phyloP scores from a whole-genome alignment of 169 alveolate species.

The Perkinsus marinus region DNA sequence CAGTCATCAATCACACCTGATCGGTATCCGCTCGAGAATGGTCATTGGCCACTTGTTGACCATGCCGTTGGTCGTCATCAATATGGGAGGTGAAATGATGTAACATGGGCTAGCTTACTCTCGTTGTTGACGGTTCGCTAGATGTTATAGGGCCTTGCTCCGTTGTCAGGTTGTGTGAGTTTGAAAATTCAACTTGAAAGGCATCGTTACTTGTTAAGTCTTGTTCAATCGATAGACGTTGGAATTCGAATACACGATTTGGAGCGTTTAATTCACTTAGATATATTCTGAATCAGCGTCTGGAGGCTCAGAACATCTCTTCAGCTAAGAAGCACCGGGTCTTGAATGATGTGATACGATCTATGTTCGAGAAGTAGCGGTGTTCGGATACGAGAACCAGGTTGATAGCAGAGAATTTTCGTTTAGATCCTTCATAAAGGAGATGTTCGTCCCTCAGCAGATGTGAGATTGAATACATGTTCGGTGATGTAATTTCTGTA shows the following conservation, averaged over 20 bases:
- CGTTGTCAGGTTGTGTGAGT: conserved; percentile 4
- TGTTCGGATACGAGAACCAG: neutral
- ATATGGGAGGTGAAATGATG: conserved; percentile 73
- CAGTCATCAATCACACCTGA: neutral
- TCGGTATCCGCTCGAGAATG: neutral
- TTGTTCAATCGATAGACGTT: neutral
- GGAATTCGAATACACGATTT: neutral
- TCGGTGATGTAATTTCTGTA: neutral
- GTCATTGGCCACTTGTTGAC: neutral
- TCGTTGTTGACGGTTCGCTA: neutral
- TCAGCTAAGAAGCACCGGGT: conserved; percentile 52
- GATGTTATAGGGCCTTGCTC: too few species aligned
- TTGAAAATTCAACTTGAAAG: neutral
- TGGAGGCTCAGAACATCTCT: conserved; percentile 58
- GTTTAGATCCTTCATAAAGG: conserved; percentile 48
- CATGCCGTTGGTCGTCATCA: conserved; percentile 56
- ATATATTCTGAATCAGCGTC: conserved; percentile 37
- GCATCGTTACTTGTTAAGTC: neutral
- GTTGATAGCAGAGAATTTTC: neutral
- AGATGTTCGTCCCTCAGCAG: conserved; percentile 51
- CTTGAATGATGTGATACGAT: conserved; percentile 54
- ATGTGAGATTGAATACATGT: neutral
- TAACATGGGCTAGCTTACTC: conserved; percentile 5
- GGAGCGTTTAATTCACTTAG: neutral
- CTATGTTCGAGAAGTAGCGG: conserved; percentile 33